A percentile compares a stretch with the other conserved stretches of the same genome.
These are phyloP conservation scores for Mycena pura DNA, from an alignment of 768 basidiomycete species.

Conservation along the genomic window DNA sequence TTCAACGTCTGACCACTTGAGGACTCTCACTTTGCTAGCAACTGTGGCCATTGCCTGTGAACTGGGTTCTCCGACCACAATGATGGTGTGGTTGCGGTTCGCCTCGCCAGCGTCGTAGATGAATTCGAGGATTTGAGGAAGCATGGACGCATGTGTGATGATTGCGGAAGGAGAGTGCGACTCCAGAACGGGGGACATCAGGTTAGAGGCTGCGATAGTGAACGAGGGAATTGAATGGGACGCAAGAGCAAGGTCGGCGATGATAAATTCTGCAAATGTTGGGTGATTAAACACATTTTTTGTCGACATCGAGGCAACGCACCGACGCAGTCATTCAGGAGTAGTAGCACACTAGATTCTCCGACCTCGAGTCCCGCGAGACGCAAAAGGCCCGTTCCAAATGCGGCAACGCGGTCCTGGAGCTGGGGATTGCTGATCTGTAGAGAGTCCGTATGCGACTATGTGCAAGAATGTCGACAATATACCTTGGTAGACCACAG, in stretches of 20 bases:
- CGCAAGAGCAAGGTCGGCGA: constrained; percentile 80
- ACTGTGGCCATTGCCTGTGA: constrained; percentile 52
- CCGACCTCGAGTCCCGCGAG: constrained; percentile 60
- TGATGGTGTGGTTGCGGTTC: constrained; percentile 57
- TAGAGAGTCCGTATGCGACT: constrained; percentile 5
- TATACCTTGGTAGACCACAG: constrained; percentile 81
- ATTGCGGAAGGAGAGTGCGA: constrained; percentile 75
- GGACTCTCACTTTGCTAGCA: constrained; percentile 59
- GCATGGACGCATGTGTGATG: constrained; percentile 69
- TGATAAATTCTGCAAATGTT: constrained; percentile 66
- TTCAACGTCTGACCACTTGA: constrained; percentile 76
- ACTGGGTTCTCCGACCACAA: constrained; percentile 75
- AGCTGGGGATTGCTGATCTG: constrained; percentile 80
- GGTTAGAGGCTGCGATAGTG: constrained; percentile 62
- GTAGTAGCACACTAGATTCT: constrained; percentile 73
- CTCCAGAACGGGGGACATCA: constrained; percentile 73
- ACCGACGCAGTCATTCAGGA: constrained; percentile 85
- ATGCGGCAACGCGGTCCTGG: constrained; percentile 70
- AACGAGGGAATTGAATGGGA: constrained; percentile 72
- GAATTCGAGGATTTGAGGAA: constrained; percentile 74
- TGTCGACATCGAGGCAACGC: constrained; percentile 22
- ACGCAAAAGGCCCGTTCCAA: constrained; percentile 75
- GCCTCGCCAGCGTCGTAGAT: constrained; percentile 65
- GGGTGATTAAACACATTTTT: background rate
- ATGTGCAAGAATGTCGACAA: background rate